phyloP scores from a whole-genome alignment of 768 basidiomycete genomes.

The Lactarius sanguifluus region DNA sequence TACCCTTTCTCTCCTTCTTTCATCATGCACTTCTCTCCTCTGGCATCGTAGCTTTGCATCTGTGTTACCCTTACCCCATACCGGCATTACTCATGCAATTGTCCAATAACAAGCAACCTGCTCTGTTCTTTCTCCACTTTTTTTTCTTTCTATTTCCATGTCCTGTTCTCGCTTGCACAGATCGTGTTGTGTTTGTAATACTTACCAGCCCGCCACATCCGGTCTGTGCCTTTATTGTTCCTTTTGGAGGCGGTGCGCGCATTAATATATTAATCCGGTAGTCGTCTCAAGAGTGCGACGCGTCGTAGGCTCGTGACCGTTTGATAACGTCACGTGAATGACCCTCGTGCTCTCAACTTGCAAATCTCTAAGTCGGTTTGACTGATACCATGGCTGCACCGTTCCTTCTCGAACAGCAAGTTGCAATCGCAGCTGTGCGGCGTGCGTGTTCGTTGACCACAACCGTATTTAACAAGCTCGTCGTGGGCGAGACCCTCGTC shows the following conservation, averaged over 20 bases:
- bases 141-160: background rate
- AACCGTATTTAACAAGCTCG: constrained; percentile 81
- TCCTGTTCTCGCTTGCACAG: constrained; percentile 1
- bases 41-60: constrained; percentile 25
- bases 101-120: constrained; percentile 27
- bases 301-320: background rate
- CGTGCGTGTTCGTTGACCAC: constrained; percentile 83
- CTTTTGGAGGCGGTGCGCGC: background rate
- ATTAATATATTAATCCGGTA: background rate
- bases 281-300: background rate
- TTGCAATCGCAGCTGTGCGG: constrained; percentile 85
- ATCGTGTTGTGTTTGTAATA: constrained; percentile 8
- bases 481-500: constrained; percentile 80
- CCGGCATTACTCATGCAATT: constrained; percentile 28
- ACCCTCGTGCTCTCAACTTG: no score
- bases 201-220: background rate
- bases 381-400: constrained; percentile 47
- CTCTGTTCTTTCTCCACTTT: background rate
- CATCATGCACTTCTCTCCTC: constrained; percentile 19
- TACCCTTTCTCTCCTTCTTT: background rate
- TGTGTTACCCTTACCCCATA: constrained; percentile 26
- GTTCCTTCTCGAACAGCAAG: constrained; percentile 67
- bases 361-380: no score
- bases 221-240: constrained; percentile 8
- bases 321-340: background rate